Conservation (phyloP, 2,329 filamentous ascomycete species). For the Neofusicoccum sp. region DNA sequence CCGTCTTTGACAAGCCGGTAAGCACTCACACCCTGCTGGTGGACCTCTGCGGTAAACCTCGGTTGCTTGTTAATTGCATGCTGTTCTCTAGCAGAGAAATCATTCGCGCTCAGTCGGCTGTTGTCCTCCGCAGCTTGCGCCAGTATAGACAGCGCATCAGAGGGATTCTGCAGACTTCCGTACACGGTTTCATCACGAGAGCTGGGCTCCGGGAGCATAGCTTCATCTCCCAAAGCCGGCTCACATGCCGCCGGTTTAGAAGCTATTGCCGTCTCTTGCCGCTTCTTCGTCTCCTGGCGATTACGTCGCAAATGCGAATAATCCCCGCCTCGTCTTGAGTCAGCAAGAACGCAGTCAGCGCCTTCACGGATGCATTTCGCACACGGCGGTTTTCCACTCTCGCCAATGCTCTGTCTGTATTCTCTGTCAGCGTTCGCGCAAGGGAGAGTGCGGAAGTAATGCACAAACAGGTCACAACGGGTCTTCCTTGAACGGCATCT, state of each 20-base stretch:
- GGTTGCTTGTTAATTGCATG: not conserved
- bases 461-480: constrained; percentile 10
- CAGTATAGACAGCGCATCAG: constrained; percentile 14
- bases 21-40: too few species aligned
- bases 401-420: constrained; percentile 7
- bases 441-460: not conserved
- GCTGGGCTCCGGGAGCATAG: not conserved
- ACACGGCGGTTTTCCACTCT: constrained; percentile 18
- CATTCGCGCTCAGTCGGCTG: too few species aligned
- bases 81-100: not conserved
- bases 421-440: not conserved
- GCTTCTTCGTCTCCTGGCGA: not conserved
- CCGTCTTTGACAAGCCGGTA: not conserved
- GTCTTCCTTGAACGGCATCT: constrained; percentile 17
- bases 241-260: too few species aligned
- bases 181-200: not conserved
- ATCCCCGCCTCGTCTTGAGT: constrained; percentile 14
- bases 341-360: constrained; percentile 9
- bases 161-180: constrained; percentile 13
- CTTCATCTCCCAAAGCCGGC: not conserved
- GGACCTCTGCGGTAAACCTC: not conserved
- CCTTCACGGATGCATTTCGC: constrained; percentile 18
- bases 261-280: not conserved
- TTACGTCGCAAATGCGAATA: constrained; percentile 11
- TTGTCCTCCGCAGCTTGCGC: constrained; percentile 18